phyloP scores from a whole-genome alignment of 2,329 filamentous ascomycete species.

The Clarireedia paspali region DNA sequence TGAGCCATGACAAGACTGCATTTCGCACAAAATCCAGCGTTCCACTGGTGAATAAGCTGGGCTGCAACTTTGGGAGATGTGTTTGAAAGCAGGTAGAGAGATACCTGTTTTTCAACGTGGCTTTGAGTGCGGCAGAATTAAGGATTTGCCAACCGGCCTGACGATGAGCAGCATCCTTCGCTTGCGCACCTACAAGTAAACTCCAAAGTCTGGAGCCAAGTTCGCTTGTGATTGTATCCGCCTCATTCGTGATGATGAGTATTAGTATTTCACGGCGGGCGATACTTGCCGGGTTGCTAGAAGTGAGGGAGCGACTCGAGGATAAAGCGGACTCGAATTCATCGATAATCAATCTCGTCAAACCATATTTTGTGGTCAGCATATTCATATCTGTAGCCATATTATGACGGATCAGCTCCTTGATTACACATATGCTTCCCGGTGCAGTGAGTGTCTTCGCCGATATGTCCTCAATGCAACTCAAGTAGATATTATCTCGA shows the following conservation, averaged over 20 bases:
- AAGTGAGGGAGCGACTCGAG: slow-evolving; percentile 13
- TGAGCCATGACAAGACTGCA: slow-evolving; percentile 40
- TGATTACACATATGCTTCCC: slow-evolving; percentile 65
- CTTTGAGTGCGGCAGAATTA: slow-evolving; percentile 37
- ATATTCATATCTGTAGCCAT: slow-evolving; percentile 44
- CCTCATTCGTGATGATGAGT: slow-evolving; percentile 52
- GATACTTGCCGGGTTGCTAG: slow-evolving; percentile 38
- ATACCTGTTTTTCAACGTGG: slow-evolving; percentile 46
- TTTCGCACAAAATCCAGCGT: slow-evolving; percentile 56
- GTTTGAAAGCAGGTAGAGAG: slow-evolving; percentile 44
- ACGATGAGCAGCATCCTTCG: slow-evolving; percentile 52
- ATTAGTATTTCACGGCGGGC: slow-evolving; percentile 51
- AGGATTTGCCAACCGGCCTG: slow-evolving; percentile 63
- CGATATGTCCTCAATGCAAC: slow-evolving; percentile 62
- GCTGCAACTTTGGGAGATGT: slow-evolving; percentile 49
- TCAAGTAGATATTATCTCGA: slow-evolving; percentile 54
- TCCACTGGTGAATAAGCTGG: slow-evolving; percentile 51
- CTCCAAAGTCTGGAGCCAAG: slow-evolving; percentile 63
- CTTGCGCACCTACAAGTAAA: slow-evolving; percentile 58
- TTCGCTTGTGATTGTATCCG: slow-evolving; percentile 52
- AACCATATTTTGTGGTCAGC: slow-evolving; percentile 52
- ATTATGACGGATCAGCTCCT: slow-evolving; percentile 39
- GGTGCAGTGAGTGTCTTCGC: slow-evolving; percentile 55
- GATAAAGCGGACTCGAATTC: slow-evolving; percentile 47
- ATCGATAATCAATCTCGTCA: slow-evolving; percentile 54